Evolutionary conservation across 2,329 filamentous ascomycete species (phyloP).

Genomic region (Alternaria burnsii): DNA sequence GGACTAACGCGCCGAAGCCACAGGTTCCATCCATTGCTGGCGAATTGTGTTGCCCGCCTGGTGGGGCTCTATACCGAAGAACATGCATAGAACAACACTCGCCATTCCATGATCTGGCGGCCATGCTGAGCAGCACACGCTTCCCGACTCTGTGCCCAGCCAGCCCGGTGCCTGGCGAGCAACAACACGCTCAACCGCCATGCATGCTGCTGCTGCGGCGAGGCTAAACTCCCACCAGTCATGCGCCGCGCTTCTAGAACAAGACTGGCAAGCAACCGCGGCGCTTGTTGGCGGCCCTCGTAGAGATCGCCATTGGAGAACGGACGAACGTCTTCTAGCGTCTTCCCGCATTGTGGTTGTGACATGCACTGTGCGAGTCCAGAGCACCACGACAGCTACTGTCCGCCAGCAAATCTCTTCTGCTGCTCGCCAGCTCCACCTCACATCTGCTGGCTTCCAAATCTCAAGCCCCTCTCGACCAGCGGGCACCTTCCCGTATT

Average conservation of each 20-base stretch:
- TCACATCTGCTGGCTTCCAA: too few species aligned
- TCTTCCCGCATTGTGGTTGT: slow-evolving; percentile 16
- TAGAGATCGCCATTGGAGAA: slow-evolving; percentile 3
- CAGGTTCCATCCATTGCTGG: slow-evolving; percentile 7
- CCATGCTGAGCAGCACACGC: background rate
- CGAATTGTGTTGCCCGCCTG: slow-evolving; percentile 2
- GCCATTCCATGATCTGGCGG: background rate
- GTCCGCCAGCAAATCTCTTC: too few species aligned
- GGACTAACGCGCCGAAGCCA: slow-evolving; percentile 17
- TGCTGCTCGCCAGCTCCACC: too few species aligned
- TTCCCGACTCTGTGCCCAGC: background rate
- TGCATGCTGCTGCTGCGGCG: background rate
- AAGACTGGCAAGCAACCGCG: slow-evolving; percentile 14
- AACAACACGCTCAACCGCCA: slow-evolving; percentile 4
- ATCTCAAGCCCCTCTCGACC: background rate
- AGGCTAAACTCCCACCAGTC: slow-evolving; percentile 19
- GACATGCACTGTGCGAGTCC: slow-evolving; percentile 13
- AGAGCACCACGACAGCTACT: slow-evolving; percentile 6
- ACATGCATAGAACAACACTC: slow-evolving; percentile 18
- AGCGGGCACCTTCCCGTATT: background rate
- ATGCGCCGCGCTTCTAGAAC: slow-evolving; percentile 15
- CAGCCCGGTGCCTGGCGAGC: slow-evolving; percentile 8
- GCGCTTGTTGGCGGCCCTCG: slow-evolving; percentile 18
- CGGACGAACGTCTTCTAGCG: slow-evolving; percentile 16
- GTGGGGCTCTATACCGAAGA: slow-evolving; percentile 13